Evolutionary conservation across 257 asterid species (phyloP).

Genomic region (Agastache rugosa): DNA sequence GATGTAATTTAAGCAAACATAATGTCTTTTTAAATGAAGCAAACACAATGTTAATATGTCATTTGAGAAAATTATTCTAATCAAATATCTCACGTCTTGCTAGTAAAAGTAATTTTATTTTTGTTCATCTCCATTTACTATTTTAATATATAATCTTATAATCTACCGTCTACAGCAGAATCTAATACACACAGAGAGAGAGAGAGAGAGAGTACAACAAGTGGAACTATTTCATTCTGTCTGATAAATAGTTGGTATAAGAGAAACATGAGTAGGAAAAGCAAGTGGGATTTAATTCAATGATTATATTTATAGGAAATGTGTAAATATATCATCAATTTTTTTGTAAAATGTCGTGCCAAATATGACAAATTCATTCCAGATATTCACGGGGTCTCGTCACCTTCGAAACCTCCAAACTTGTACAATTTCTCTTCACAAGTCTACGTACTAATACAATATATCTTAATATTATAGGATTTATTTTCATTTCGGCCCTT

Average conservation of each 20-base stretch:
- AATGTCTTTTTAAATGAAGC: too few relatives aligned
- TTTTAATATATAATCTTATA: too few relatives aligned
- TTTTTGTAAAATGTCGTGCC: constrained; percentile 26
- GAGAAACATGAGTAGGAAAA: not conserved
- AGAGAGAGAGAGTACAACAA: too few relatives aligned
- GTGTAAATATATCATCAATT: not conserved
- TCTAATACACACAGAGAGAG: too few relatives aligned
- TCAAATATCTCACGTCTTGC: too few relatives aligned
- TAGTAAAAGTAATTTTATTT: too few relatives aligned
- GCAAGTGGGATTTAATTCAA: not conserved
- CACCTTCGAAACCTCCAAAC: constrained; percentile 36
- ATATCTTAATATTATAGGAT: not conserved
- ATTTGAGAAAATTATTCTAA: too few relatives aligned
- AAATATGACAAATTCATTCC: constrained; percentile 27
- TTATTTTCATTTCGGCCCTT: constrained; percentile 12
- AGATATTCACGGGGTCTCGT: constrained; percentile 41
- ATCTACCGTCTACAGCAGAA: too few relatives aligned
- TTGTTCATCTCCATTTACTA: too few relatives aligned
- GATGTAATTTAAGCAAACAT: too few relatives aligned
- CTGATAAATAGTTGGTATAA: not conserved
- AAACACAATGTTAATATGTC: too few relatives aligned
- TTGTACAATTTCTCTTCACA: constrained; percentile 35
- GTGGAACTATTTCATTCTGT: not conserved
- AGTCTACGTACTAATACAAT: not conserved
- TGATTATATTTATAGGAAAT: constrained; percentile 22